Base-by-base conservation (phyloP, 371 early-diverging fungal species). In the Rhizomucor pusillus region DNA sequence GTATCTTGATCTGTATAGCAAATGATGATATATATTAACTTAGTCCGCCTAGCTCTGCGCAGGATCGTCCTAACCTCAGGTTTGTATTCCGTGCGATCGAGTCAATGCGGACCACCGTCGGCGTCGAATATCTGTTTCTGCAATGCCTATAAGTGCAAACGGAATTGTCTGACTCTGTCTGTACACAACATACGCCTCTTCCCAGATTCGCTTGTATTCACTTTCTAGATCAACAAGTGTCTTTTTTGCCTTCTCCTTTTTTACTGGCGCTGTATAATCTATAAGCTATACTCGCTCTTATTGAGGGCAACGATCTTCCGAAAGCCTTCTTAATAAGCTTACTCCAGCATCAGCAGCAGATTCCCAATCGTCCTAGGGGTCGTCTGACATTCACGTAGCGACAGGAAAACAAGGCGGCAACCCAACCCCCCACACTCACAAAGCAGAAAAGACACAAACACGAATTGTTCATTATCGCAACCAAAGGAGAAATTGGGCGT, bases 311-410 rank as follows among this genome's bases (percentile, higher is more conserved):
- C 11, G 14, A 11, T 36, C 18, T 5, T 3, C 19, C 39, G 46
- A 39, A 47, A 23, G 14, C 3, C 50, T 16, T 35, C 18, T 36
- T 25, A 51, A 16, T 10, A 20, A n/a, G 51, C 50, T 56, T 63
- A 68, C 72, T 18, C 60, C 66, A 35, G 72, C 72, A 54, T 68
- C 72, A 23, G 72, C 69, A 34, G 69, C 72, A 41, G 66, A 57
- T 58, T 71, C 72, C 72, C 72, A 67, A 55, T 71, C 72, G 56
- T 71, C 69, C 72, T 69, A 71, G 35, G 72, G 72, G 47, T 71
- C 68, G 24, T 59, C 55, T 44, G 57, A 40, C 61, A 67, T 62
- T n/a, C n/a, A n/a, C n/a, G n/a, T n/a, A n/a, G n/a, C n/a, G n/a
- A n/a, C n/a, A n/a, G n/a, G n/a, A n/a, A n/a, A n/a, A n/a, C n/a